Conservation (phyloP, 169 alveolate genomes). For the Eimeria praecox region DNA sequence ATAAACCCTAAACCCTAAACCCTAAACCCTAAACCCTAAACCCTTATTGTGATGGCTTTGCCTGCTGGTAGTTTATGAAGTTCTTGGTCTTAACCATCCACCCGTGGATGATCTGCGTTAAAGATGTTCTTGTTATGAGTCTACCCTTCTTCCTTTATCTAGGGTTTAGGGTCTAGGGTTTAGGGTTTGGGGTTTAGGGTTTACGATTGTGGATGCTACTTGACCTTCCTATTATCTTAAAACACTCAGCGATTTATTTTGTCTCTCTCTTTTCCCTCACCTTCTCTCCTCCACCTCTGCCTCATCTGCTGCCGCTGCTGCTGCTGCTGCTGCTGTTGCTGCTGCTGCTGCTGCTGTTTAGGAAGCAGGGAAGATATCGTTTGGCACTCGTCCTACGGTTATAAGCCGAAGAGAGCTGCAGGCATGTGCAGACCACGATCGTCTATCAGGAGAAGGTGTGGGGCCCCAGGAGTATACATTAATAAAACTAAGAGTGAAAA, state of each 20-base stretch:
- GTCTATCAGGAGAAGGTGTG: conserved; percentile 97
- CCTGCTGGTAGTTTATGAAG: conserved; percentile 98
- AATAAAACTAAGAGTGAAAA: conserved; percentile 94
- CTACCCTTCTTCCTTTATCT: no score
- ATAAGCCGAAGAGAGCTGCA: conserved; percentile 96
- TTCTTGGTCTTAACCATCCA: neutral
- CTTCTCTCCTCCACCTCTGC: neutral
- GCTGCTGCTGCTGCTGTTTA: conserved; percentile 28
- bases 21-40: conserved; percentile 29
- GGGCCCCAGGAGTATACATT: conserved; percentile 98
- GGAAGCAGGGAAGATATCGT: conserved; percentile 85
- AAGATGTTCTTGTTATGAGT: no score
- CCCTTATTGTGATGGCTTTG: neutral
- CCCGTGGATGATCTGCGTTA: no score
- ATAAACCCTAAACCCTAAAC: conserved; percentile 20
- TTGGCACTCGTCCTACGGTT: conserved; percentile 96
- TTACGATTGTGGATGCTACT: no score
- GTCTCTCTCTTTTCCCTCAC: no score
- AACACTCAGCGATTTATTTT: no score
- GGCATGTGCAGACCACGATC: conserved; percentile 98
- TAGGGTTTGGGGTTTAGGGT: no score
- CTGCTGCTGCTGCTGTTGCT: conserved; percentile 16
- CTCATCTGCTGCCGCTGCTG: neutral
- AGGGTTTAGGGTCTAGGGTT: no score
- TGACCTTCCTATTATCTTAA: no score